Base-by-base conservation (phyloP, 306 rosid genomes). In the Prinsepia uniflora region DNA sequence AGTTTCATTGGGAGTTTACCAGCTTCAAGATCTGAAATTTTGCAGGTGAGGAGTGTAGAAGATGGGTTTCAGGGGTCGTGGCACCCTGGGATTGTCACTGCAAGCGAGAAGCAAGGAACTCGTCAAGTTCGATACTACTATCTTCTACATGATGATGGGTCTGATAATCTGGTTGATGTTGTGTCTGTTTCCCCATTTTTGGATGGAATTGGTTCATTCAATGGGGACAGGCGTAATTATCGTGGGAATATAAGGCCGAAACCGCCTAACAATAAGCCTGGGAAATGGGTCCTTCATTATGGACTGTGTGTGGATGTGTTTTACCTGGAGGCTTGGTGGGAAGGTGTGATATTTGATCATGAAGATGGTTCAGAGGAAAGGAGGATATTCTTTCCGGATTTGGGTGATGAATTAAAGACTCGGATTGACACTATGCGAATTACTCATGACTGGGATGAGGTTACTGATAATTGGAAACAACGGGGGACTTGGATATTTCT, bases 271-370 rank as follows among this genome's bases (percentile, higher is more conserved):
- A 4, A 57, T 65, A 72, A 68, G 22, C 83, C 81, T 60, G 65
- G 73, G 39, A 36, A 3, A 7, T 64, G 42, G 71, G 77, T 61
- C 39, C 77, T 90, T 82, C 74, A 72, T 5, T 90, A 75, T 66
- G 96, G 98, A 71, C 61, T 90, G 7, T 90, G 95, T 76, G 97
- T 94, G 65, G 98, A 90, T 76, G 97, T 79, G 30, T 49, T 60
- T 63, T 58, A 87, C 47, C 50, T 41, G 60, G 98, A 94, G 8
- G 96, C 92, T 56, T 94, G 98, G 98, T 90, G 98, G 98, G 97
- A 94, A 85, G 97, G 99, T 17, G 97, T 94, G 41, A 63, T 94
- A 44, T 89, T 83, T 72, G 99, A 94, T 64, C 86, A 79, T 1
- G 75, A 72, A 75, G 83, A 87, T 36, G 95, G 84, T 71, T 81